Conservation (phyloP, 225 moss, liverwort and hornwort genomes). For the Thuidium tamariscinum region DNA sequence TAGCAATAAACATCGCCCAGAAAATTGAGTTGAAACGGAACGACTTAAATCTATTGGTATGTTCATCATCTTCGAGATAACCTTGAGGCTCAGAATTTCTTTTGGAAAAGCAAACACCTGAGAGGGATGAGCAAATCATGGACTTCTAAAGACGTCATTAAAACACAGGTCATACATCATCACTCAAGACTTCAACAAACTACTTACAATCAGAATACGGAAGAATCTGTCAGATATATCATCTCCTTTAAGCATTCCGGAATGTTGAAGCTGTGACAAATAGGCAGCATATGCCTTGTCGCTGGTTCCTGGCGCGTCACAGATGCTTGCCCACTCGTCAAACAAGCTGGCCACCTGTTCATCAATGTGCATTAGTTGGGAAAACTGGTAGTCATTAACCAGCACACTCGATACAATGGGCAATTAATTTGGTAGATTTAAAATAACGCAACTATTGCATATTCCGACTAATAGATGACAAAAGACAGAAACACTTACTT, state of each 20-base stretch:
- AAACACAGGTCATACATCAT: background rate
- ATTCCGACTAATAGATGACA: background rate
- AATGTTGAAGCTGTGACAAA: slow-evolving; percentile 85
- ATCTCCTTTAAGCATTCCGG: slow-evolving; percentile 95
- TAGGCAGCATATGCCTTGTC: slow-evolving; percentile 89
- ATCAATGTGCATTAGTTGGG: background rate
- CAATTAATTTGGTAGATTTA: background rate
- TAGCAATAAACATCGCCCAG: background rate
- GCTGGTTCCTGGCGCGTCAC: slow-evolving; percentile 71
- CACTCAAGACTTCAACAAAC: background rate
- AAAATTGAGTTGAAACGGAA: background rate
- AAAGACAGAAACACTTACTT: slow-evolving; percentile 23
- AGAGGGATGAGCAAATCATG: background rate
- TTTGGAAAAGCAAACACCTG: background rate
- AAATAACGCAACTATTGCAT: background rate
- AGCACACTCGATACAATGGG: background rate
- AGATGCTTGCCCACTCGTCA: slow-evolving; percentile 90
- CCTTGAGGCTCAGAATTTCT: background rate
- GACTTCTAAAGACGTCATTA: background rate
- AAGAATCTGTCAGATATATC: slow-evolving; percentile 95
- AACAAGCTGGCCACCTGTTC: slow-evolving; percentile 73
- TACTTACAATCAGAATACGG: slow-evolving; percentile 67
- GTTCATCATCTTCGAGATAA: background rate
- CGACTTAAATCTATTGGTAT: background rate
- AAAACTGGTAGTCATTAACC: background rate